Conservation (phyloP, 139 green algal species). For the Tetradesmus obliquus region DNA sequence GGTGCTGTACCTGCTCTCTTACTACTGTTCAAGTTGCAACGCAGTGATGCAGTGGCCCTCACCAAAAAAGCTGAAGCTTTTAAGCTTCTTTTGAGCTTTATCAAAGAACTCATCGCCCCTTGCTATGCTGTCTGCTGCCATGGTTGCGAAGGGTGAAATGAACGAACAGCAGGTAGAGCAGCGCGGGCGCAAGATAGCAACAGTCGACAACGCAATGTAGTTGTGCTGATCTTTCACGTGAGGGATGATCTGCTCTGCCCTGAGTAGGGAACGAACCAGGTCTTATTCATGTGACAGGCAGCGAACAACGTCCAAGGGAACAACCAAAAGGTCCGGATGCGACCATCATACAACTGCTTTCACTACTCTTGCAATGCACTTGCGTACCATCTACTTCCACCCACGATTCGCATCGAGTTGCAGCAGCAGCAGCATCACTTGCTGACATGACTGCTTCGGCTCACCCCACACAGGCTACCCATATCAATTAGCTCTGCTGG, state of each 20-base stretch:
- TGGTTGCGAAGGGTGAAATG: background rate
- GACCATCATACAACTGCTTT: background rate
- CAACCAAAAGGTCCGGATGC: background rate
- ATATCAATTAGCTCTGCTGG: background rate
- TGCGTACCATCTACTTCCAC: background rate
- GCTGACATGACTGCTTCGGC: background rate
- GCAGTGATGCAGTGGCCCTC: constrained; percentile 27
- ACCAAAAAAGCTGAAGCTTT: constrained; percentile 83
- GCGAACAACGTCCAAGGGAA: background rate
- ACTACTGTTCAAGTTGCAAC: background rate
- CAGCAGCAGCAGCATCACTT: background rate
- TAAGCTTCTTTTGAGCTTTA: constrained; percentile 94
- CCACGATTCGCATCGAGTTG: background rate
- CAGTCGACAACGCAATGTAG: background rate
- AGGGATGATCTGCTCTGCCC: background rate
- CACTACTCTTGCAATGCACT: background rate
- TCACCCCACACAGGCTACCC: background rate
- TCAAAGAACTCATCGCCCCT: constrained; percentile 60
- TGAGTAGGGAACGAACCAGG: background rate
- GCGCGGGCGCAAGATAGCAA: background rate
- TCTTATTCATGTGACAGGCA: background rate
- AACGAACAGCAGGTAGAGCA: background rate
- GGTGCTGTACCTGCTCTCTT: background rate
- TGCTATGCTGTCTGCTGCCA: constrained; percentile 51
- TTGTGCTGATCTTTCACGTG: background rate